Evolutionary conservation across 345 rosid genomes (phyloP), one percentile per base, ranked within the genome.

Genomic region (Noccaea bulbosa): DNA sequence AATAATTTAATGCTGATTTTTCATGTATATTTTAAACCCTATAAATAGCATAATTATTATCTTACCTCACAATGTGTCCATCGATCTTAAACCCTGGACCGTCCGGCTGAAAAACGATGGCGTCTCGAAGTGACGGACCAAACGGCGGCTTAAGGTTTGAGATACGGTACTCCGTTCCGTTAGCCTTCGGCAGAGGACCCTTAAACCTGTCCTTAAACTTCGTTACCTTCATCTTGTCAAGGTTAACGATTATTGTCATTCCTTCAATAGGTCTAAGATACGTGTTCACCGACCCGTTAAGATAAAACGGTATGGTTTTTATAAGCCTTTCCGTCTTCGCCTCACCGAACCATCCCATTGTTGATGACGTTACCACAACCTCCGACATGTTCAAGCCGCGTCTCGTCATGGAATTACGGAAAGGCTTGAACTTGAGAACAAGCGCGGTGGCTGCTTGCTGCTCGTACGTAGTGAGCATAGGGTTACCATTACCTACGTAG

Each of bases 331-430:
- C 61, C 53, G 84, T 83, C 68, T 74, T 69, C 1, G 62, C 45
- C 38, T 67, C 38, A 5, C 96, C 97, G 43, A 77, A 89, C 96
- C 96, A 91, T 3, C 96, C 97, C 0, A 85, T 62, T 1, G 97
- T 86, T 49, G 88, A 77, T 22, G 92, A 73, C 11, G 81, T 56
- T 60, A 92, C 87, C 44, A 83, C 87, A 35, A 87, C 81, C 74
- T 87, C 83, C 0, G 89, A 83, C 33, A 81, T 5, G 56, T 87
- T 85, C 24, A 86, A 71, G 3, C 84, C 78, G 10, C 93, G 73
- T 30, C 37, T 48, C 5, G 0, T 4, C n/a, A 86, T 70, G 2
- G 93, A 78, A 2, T 69, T 47, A 48, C 10, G 62, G 77, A 91
- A 89, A 5, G n/a, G n/a, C 0, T 80, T 72, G 62, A 86, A 79